Percentiles rank a stretch among this genome's conserved stretches.
Evolutionary conservation across 2,329 filamentous ascomycete species (phyloP).

Genomic region (Alternaria sp.): DNA sequence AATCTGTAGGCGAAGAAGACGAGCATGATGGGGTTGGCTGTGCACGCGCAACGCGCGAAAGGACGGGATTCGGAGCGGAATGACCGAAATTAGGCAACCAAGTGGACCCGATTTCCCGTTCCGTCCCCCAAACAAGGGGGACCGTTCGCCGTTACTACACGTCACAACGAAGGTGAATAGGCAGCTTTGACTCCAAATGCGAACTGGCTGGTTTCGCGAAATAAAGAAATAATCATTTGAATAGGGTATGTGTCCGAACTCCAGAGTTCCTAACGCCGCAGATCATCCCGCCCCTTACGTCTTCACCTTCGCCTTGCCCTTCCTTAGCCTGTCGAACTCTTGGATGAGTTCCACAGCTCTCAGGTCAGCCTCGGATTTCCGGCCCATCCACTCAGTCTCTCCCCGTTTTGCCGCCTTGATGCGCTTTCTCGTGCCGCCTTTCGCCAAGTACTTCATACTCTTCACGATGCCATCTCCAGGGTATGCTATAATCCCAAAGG

Average conservation of each 20-base stretch:
- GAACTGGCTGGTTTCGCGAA: neutral
- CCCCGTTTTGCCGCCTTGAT: constrained; percentile 5
- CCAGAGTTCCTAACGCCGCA: neutral
- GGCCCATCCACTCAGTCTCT: constrained; percentile 11
- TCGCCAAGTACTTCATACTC: constrained; percentile 15
- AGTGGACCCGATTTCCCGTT: neutral
- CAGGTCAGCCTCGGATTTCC: neutral
- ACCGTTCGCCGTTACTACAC: neutral
- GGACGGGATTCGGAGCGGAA: neutral
- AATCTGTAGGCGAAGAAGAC: neutral
- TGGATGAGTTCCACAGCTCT: constrained; percentile 2
- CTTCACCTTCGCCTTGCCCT: neutral
- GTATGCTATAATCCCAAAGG: constrained; percentile 19
- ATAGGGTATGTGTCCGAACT: neutral
- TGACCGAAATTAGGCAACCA: neutral
- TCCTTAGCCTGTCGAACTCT: constrained; percentile 5
- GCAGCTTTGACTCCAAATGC: neutral
- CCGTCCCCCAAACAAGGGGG: neutral
- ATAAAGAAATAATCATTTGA: neutral
- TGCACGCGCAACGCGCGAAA: neutral
- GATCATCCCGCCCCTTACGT: neutral
- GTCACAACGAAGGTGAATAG: neutral
- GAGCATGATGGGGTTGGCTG: neutral
- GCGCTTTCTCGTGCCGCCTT: constrained; percentile 10
- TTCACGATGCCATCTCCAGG: constrained; percentile 23